Evolutionary conservation across 495 filamentous ascomycete species (phyloP), one percentile per base, ranked within the genome.

Genomic region (Usnea hakonensis): DNA sequence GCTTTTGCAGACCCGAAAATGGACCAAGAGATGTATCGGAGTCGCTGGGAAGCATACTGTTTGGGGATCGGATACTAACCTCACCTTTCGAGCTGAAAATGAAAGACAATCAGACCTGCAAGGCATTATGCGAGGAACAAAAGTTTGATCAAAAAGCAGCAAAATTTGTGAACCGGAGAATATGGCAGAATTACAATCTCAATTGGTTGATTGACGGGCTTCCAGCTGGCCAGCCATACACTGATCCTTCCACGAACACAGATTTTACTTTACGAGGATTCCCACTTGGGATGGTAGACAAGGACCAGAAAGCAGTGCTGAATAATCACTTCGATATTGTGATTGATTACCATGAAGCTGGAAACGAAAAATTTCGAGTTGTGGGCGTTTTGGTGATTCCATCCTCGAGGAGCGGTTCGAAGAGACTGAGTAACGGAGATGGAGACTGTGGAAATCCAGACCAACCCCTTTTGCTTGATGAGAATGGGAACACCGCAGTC

Each of bases 201-300:
- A 96, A 98, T 75, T 97, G 92, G 91, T 75, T 97, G 57, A 84
- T 97, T 10, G 94, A 98, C 73, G 94, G 95, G 13, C 78, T 98
- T 46, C 94, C 94, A 3, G 94, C 90, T 7, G 95, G 90, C 30
- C 88, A 94, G 68, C 75, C 85, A 65, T 85, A 87, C 62, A 72
- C 77, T 26, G 94, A 96, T 69, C 75, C 82, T n/a, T 77, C 85
- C 44, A 91, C 90, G 26, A 78, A 84, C 30, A 82, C 83, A 16
- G 79, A 86, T 44, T 94, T 91, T 69, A 95, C 95, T 72, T 90
- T 83, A 66, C 89, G 91, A 21, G 91, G 94, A 5, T 98, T 98
- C 73, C 79, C 87, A 41, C 78, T 98, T 63, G 94, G 94, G n/a
- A 70, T 75, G 11, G 64, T 84, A 57, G 78, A 83, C 58, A 77